Conservation (phyloP, 768 basidiomycete species). For the Cystofilobasidium macerans region DNA sequence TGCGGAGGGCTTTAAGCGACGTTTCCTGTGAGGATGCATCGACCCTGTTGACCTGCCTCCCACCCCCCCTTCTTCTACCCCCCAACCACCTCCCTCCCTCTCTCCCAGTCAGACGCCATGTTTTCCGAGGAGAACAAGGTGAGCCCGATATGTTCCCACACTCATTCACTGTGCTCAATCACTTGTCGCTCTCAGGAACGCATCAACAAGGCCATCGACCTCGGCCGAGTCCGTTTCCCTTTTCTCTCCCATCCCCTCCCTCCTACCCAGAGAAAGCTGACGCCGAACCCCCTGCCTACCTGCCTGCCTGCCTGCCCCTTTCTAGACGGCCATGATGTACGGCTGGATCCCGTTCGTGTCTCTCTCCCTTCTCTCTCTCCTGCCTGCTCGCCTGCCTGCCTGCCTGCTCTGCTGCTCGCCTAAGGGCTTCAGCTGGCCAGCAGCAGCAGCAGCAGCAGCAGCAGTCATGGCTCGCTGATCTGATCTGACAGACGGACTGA, state of each 20-base stretch:
- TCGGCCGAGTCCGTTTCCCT: conserved; percentile 13
- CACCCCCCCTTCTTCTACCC: not conserved
- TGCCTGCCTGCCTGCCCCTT: not conserved
- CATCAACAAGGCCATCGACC: conserved; percentile 26
- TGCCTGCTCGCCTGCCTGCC: not conserved
- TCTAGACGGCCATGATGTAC: conserved; percentile 21
- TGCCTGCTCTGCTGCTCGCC: not conserved
- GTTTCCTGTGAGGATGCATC: too few species aligned
- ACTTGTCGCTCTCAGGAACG: conserved; percentile 14
- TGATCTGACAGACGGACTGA: too few species aligned
- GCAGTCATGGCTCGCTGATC: too few species aligned
- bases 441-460: too few species aligned
- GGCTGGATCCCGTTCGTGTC: conserved; percentile 26
- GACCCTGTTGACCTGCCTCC: too few species aligned
- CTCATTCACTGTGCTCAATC: not conserved
- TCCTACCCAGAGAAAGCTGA: not conserved
- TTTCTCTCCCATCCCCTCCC: not conserved
- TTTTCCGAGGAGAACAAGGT: conserved; percentile 25
- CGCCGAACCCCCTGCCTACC: not conserved
- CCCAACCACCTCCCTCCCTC: not conserved
- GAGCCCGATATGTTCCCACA: not conserved
- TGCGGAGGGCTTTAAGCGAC: too few species aligned
- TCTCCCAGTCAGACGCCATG: conserved; percentile 7
- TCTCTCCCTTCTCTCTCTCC: not conserved
- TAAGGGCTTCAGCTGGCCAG: too few species aligned